phyloP scores from a whole-genome alignment of 108 stramenopile genomes.

The Cyclotella baltica region DNA sequence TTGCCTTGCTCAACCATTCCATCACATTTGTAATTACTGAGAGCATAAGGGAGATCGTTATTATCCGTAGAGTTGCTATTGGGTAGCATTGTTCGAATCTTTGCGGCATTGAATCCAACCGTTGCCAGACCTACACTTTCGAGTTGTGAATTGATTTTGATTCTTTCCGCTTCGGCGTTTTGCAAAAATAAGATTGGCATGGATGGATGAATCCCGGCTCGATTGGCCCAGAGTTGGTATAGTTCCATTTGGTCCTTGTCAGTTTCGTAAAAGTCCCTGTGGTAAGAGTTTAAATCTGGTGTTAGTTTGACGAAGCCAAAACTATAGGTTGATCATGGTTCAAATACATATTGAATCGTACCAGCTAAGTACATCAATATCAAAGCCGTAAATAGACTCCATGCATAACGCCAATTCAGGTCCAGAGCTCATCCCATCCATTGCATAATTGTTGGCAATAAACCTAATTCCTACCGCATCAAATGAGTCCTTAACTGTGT shows the following conservation, averaged over 20 bases:
- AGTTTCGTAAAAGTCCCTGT: constrained; percentile 17
- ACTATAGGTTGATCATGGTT: neutral
- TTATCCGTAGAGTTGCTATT: neutral
- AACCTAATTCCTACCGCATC: constrained; percentile 12
- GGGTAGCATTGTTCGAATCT: constrained; percentile 4
- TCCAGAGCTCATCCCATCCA: constrained; percentile 22
- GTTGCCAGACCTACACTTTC: constrained; percentile 6
- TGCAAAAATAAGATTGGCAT: constrained; percentile 10
- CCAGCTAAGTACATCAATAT: constrained; percentile 29
- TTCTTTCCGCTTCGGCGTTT: neutral
- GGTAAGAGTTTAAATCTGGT: neutral
- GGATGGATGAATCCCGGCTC: constrained; percentile 25
- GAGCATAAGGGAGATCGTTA: neutral
- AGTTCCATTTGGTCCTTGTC: constrained; percentile 11
- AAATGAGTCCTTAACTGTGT: constrained; percentile 19
- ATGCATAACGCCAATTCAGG: constrained; percentile 32
- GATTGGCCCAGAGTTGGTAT: constrained; percentile 30
- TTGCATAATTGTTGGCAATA: constrained; percentile 25
- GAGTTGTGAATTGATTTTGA: neutral
- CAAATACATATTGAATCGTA: neutral
- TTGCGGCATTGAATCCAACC: neutral
- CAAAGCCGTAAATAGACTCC: constrained; percentile 23
- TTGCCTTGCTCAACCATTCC: constrained; percentile 13
- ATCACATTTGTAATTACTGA: constrained; percentile 19
- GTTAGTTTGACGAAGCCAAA: neutral